Evolutionary conservation across 2,329 filamentous ascomycete genomes (phyloP).

Genomic region (Aspergillus fructus): DNA sequence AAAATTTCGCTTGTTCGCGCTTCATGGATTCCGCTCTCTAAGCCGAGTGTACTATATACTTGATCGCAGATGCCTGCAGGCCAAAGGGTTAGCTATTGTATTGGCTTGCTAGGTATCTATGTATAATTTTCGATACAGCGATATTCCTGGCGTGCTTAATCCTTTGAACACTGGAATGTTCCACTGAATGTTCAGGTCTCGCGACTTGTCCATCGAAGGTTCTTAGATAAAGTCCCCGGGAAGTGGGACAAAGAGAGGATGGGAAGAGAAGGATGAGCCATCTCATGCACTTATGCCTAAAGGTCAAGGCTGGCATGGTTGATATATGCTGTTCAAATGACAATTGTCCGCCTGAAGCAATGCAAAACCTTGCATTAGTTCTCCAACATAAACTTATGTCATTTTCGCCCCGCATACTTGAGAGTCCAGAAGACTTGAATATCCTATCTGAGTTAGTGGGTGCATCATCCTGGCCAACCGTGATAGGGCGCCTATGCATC

Average conservation of each 20-base stretch:
- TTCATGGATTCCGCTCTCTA: background rate
- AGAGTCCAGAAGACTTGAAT: background rate
- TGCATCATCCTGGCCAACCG: conserved; percentile 9
- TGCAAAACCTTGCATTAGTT: conserved; percentile 1
- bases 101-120: background rate
- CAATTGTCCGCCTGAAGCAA: conserved; percentile 10
- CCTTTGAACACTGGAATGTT: background rate
- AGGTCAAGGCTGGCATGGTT: conserved; percentile 3
- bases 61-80: background rate
- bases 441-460: background rate
- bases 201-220: background rate
- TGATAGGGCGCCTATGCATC: conserved; percentile 9
- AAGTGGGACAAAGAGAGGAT: conserved; percentile 7
- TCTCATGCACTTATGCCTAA: conserved; percentile 19
- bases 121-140: background rate
- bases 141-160: background rate
- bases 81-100: background rate
- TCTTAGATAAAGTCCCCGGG: background rate
- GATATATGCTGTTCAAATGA: conserved; percentile 4
- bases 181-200: background rate
- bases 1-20: background rate
- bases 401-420: background rate
- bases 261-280: background rate
- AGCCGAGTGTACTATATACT: conserved; percentile 6
- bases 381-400: background rate